Base-by-base conservation (phyloP, 805 yeast genomes). In the Cephaloascus albidus region DNA sequence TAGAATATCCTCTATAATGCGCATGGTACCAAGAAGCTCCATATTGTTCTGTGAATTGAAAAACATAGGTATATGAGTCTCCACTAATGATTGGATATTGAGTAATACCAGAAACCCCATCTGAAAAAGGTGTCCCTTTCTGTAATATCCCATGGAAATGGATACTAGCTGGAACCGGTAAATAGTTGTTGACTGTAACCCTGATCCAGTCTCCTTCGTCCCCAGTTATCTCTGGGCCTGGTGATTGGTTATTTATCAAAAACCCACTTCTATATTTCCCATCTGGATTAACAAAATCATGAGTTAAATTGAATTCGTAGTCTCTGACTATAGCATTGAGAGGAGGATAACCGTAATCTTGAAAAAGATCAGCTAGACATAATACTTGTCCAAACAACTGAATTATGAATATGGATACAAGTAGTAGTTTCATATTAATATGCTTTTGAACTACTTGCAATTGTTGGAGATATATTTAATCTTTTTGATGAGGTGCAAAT, bases 21-120 rank as follows among this genome's bases (percentile, higher is more conserved):
- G 77, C 63, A 44, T 75, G 81, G 50, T 74, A 75, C 81, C 81
- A 75, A 38, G 56, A 68, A 1, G 78, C 65, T 0, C 81, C 81
- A 20, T 57, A 51, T 40, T 70, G 74, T 36, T 55, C 55, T 15
- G 36, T 42, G 3, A 61, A 52, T 15, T 61, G 61, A 48, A 74
- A 74, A 33, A 55, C 49, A 45, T 75, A 71, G 1, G 60, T 53
- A 50, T 63, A 72, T 3, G 54, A 41, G 5, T 50, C 54, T 1
- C 74, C 75, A 8, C 69, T 63, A 4, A 52, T 53, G n/a, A 75
- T 68, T 2, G 74, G 70, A 38, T 74, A 65, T 45, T 75, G 79
- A 5, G 76, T 68, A 30, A 73, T 57, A 2, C 68, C 72, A 0
- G 69, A 57, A 1, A 68, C 74, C 15, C 81, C 81, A 41, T 75